Percentiles rank a stretch among this genome's conserved stretches.
These are phyloP conservation scores for Colletotrichum noveboracense DNA, from an alignment of 2,329 filamentous ascomycete species.

Conservation along the genomic window DNA sequence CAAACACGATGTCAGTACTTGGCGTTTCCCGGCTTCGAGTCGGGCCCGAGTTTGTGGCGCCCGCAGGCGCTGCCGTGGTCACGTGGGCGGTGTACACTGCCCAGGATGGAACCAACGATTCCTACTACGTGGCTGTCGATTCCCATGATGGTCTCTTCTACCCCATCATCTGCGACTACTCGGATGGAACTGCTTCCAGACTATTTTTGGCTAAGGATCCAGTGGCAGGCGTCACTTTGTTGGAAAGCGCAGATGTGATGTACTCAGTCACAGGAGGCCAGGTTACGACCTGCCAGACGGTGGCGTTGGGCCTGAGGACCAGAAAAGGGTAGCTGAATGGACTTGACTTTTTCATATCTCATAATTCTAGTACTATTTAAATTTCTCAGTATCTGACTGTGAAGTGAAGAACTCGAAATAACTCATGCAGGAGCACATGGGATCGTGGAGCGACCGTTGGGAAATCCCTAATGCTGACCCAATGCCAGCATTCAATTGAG, in stretches of 20 bases:
- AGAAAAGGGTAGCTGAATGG: neutral
- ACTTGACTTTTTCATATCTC: neutral
- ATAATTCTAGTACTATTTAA: neutral
- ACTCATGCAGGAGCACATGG: neutral
- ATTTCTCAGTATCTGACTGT: neutral
- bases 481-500: neutral
- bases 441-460: neutral
- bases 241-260: slow-evolving; percentile 26
- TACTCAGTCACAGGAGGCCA: slow-evolving; percentile 32
- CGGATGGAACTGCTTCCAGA: slow-evolving; percentile 23
- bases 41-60: slow-evolving; percentile 22
- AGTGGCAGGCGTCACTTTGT: slow-evolving; percentile 23
- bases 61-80: slow-evolving; percentile 22
- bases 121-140: slow-evolving; percentile 26
- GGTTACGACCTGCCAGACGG: slow-evolving; percentile 13
- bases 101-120: neutral
- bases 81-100: slow-evolving; percentile 21
- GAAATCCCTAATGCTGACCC: neutral
- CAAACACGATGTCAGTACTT: slow-evolving; percentile 32
- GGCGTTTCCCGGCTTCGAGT: slow-evolving; percentile 35
- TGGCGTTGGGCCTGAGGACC: neutral
- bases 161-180: slow-evolving; percentile 33
- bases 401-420: neutral
- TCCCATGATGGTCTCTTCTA: slow-evolving; percentile 28
- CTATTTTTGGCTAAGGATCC: slow-evolving; percentile 32